Conservation (phyloP, 2,329 filamentous ascomycete species). For the Penicillium digitatum region DNA sequence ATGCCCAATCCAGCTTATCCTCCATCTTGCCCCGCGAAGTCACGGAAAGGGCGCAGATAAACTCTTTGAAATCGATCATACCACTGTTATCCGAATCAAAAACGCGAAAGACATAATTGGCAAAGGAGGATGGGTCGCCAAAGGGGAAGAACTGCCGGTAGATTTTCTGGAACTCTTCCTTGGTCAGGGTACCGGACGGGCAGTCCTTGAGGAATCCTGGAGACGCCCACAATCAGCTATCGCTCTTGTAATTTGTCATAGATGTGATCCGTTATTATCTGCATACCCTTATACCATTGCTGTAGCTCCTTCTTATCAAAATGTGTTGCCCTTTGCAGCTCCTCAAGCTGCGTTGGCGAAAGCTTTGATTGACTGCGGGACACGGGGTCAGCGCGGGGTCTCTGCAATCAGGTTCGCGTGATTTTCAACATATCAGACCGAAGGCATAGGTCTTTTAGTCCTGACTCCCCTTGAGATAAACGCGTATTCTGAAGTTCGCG, state of each 20-base stretch:
- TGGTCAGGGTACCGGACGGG: conserved; percentile 91
- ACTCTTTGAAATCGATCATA: conserved; percentile 98
- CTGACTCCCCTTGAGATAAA: background rate
- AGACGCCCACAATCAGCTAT: conserved; percentile 14
- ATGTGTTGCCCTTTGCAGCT: conserved; percentile 94
- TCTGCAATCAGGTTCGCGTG: background rate
- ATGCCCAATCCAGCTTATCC: conserved; percentile 98
- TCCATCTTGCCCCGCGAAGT: conserved; percentile 98
- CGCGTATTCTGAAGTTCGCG: background rate
- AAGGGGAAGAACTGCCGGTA: conserved; percentile 99
- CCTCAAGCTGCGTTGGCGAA: conserved; percentile 88
- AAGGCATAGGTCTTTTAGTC: background rate
- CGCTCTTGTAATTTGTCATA: background rate
- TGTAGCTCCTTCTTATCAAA: conserved; percentile 99
- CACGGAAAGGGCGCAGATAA: conserved; percentile 95
- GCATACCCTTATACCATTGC: conserved; percentile 98
- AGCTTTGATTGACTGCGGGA: conserved; percentile 89
- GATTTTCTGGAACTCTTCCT: conserved; percentile 99
- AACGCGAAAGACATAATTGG: conserved; percentile 98
- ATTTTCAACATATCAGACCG: background rate
- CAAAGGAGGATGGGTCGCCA: conserved; percentile 93
- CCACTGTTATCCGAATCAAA: conserved; percentile 97
- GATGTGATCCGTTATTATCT: background rate
- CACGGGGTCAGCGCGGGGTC: background rate
- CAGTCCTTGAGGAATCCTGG: conserved; percentile 97